Evolutionary conservation across 1,284 basidiomycete species (phyloP).

Genomic region (Apiotrichum laibachii): DNA sequence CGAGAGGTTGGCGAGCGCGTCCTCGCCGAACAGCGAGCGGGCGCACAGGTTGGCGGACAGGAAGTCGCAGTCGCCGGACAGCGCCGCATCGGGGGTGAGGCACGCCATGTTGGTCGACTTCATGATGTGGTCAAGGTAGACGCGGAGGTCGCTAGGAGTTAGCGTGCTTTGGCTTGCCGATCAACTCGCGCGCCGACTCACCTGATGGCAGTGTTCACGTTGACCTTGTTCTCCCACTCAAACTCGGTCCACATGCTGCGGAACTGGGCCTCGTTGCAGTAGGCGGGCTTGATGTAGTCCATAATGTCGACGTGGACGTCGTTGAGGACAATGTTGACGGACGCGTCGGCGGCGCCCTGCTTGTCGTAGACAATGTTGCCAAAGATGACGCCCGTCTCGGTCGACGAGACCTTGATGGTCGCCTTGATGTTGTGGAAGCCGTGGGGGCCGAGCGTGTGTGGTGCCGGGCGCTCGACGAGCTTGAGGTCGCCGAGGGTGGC

Average conservation of each 20-base stretch:
- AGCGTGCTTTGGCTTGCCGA: too few relatives aligned
- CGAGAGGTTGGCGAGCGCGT: slow-evolving; percentile 92
- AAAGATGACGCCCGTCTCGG: slow-evolving; percentile 97
- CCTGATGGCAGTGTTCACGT: slow-evolving; percentile 72
- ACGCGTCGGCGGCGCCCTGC: slow-evolving; percentile 78
- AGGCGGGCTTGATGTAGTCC: slow-evolving; percentile 98
- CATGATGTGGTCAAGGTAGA: slow-evolving; percentile 87
- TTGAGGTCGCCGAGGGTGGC: slow-evolving; percentile 97
- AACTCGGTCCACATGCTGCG: slow-evolving; percentile 97
- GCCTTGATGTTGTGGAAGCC: slow-evolving; percentile 99
- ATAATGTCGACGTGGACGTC: slow-evolving; percentile 99
- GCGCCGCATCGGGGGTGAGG: slow-evolving; percentile 87
- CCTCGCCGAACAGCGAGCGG: slow-evolving; percentile 89
- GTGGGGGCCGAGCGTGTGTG: slow-evolving; percentile 91
- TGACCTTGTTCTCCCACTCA: slow-evolving; percentile 97
- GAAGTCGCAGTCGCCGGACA: slow-evolving; percentile 90
- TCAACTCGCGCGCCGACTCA: too few relatives aligned
- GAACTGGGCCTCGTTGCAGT: slow-evolving; percentile 92
- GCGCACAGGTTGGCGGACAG: slow-evolving; percentile 92
- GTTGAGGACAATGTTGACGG: slow-evolving; percentile 77
- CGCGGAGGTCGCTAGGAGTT: slow-evolving; percentile 65
- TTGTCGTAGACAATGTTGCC: slow-evolving; percentile 97
- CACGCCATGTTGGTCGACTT: slow-evolving; percentile 93
- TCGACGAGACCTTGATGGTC: slow-evolving; percentile 95
- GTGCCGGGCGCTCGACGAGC: slow-evolving; percentile 89